Evolutionary conservation across 129 eudicot species (phyloP), one percentile per base, ranked within the genome.

Genomic region (Artemisia argyi): DNA sequence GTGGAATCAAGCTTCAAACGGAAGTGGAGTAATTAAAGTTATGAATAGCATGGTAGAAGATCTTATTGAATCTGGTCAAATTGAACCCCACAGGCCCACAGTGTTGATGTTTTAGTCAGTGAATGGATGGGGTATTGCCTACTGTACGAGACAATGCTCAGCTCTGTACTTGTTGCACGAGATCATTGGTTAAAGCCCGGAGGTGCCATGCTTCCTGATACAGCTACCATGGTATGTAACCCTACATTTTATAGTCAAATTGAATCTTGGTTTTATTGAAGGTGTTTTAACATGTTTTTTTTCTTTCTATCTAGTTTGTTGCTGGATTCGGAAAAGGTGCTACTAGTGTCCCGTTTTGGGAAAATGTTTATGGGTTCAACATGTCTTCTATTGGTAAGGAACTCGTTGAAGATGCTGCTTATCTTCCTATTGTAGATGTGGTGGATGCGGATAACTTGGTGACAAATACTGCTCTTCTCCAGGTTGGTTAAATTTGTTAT

Each of bases 241-340:
- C 20, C 44, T 58, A n/a, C 26, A 16, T 26, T 16, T 72, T 65
- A 16, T 32, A 48, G 69, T 42, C 48, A 26, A 26, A 18, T 19
- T 35, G 51, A 61, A 44, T 24, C 16, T 68, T 75, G 17, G 53
- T 71, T 53, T 57, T 15, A 6, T 59, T 44, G 13, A 32, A 3
- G 5, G 12, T 60, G 62, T 16, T 56, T 19, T 39, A 39, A 39
- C 46, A 57, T 42, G 32, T 17, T 6, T 32, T 22, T 22, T 22
- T 22, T 22, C 24, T 22, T 22, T 22, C 1, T 35, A 35, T 39
- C 2, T 39, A 39, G 11, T 39, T 39, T 39, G 46, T 39, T 79
- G 99, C 99, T 17, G 99, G 99, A 65, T 94, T 94, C 55, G 96
- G 96, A 79, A 90, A 69, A 83, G 96, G 94, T 65, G 93, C 83